A percentile compares a stretch with the other conserved stretches of the same genome.
Conservation (phyloP, 768 basidiomycete genomes). For the Collybia sordida region DNA sequence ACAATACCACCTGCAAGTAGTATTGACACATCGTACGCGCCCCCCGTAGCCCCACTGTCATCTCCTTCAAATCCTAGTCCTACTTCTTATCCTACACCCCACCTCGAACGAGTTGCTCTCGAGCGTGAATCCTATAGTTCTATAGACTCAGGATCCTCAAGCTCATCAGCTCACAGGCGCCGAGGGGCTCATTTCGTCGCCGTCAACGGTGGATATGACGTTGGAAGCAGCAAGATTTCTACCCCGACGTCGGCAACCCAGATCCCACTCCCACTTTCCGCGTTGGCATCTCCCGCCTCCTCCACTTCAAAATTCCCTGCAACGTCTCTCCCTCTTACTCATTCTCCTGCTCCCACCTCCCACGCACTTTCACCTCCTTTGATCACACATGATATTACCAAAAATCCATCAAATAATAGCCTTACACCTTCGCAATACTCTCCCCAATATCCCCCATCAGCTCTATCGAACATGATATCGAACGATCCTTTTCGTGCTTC, state of each 20-base stretch:
- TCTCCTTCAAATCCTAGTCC: not conserved
- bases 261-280: conserved; percentile 7
- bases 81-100: not conserved
- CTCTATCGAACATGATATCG: conserved; percentile 14
- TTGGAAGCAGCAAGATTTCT: conserved; percentile 11
- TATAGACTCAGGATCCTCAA: conserved; percentile 17
- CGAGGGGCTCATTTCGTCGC: conserved; percentile 10
- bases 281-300: conserved; percentile 9
- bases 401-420: no score
- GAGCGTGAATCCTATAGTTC: conserved; percentile 17
- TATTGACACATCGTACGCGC: not conserved
- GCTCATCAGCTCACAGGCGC: conserved; percentile 16
- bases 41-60: not conserved
- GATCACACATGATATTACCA: not conserved
- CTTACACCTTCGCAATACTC: not conserved
- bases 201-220: conserved; percentile 1
- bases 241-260: conserved; percentile 15
- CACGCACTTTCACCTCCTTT: not conserved
- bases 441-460: not conserved
- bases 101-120: not conserved
- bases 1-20: not conserved
- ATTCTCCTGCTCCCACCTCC: conserved; percentile 6
- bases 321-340: conserved; percentile 19
- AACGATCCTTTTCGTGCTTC: conserved; percentile 14
- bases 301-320: conserved; percentile 15